Evolutionary conservation across 106 monocot genomes (phyloP), one percentile per base, ranked within the genome.

Genomic region (Apostasia ramifera): DNA sequence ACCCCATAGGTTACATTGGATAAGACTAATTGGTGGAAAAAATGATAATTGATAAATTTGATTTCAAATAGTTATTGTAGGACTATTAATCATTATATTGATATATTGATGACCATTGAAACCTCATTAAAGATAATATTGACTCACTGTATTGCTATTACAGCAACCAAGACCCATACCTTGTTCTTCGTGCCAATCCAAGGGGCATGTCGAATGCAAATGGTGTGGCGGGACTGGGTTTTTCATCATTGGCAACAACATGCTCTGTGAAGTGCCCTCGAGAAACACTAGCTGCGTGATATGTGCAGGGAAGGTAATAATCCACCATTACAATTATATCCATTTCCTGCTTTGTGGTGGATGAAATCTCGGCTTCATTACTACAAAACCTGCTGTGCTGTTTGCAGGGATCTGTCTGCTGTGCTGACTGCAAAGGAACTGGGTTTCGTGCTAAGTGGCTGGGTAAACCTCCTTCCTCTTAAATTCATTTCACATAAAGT

Each of bases 221-320:
- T 95, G 95, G 95, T 95, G 95, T 61, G 44, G 74, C 2, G 95
- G 95, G 26, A 95, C 95, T 40, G 95, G 95, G 8, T 95, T 91
- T 69, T 95, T 95, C 69, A 88, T 95, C 76, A 81, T 95, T 26
- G 91, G 91, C 12, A 78, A 95, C 70, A 91, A 86, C 72, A 76
- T 95, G 78, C 86, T 95, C 26, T 95, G 91, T 63, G 91, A 95
- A 79, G 83, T 95, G 53, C 91, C 95, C 2, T 95, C 95, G 7
- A 84, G 81, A 80, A 91, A 95, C 49, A 89, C 95, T 44, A 86
- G 66, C 63, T 95, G 95, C 77, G 73, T 88, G 2, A 86, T 95
- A 56, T 95, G 95, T 44, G 38, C 78, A 0, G 91, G 95, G 41
- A 91, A 88, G 88, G 95, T 91, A 78, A 53, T 66, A 2, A 26